Evolutionary conservation across 441 rosid genomes (phyloP).

Genomic region (Adansonia madagascariensis): DNA sequence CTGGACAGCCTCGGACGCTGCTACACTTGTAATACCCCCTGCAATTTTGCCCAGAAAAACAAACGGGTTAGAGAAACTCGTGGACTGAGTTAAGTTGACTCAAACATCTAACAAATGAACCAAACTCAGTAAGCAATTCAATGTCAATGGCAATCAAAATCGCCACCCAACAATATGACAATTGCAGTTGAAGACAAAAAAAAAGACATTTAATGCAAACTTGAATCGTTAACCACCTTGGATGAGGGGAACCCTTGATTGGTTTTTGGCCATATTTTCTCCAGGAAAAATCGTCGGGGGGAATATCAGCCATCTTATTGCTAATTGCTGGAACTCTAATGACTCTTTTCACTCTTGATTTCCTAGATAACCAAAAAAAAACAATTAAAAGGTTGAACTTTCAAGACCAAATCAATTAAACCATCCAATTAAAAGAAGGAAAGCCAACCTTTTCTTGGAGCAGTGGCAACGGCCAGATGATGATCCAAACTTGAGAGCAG

Average conservation of each 20-base stretch:
- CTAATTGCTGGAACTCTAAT: conserved; percentile 65
- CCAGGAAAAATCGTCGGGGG: conserved; percentile 69
- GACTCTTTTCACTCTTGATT: conserved; percentile 55
- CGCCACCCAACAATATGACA: no score
- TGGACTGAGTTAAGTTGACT: no score
- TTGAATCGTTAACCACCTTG: conserved; percentile 45
- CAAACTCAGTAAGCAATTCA: no score
- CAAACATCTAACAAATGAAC: no score
- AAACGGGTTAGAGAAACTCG: no score
- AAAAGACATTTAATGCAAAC: no score
- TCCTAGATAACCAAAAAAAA: conserved; percentile 38
- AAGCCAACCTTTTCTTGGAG: conserved; percentile 63
- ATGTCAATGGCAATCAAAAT: no score
- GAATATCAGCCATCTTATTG: conserved; percentile 67
- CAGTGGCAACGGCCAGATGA: conserved; percentile 66
- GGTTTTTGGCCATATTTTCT: conserved; percentile 79
- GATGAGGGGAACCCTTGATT: conserved; percentile 80
- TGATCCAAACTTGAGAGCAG: conserved; percentile 46
- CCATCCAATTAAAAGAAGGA: background rate
- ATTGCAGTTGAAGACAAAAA: no score
- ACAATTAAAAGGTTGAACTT: background rate
- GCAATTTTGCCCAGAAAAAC: no score
- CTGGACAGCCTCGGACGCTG: conserved; percentile 64
- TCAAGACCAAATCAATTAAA: conserved; percentile 7
- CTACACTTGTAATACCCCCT: conserved; percentile 68